These are phyloP conservation scores for Penicillium taxi DNA, from an alignment of 495 filamentous ascomycete species.

Conservation along the genomic window DNA sequence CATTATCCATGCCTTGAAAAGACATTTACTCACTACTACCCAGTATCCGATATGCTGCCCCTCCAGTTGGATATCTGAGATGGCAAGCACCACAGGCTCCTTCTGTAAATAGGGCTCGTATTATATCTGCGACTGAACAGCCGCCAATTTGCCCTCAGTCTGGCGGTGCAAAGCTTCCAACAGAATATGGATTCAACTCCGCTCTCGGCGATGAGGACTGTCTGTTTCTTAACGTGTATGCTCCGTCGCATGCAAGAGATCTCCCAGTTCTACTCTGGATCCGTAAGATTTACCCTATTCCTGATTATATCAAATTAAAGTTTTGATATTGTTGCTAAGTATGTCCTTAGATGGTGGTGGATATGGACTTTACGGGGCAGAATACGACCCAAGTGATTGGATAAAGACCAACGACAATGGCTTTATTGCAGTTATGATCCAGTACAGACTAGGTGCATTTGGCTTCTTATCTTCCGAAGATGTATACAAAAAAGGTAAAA, in stretches of 20 bases:
- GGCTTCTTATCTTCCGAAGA: constrained; percentile 10
- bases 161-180: constrained; percentile 7
- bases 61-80: constrained; percentile 28
- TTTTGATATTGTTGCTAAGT: neutral
- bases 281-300: constrained; percentile 5
- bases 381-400: constrained; percentile 8
- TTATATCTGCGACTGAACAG: constrained; percentile 6
- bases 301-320: no score
- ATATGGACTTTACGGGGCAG: constrained; percentile 7
- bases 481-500: constrained; percentile 2
- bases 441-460: constrained; percentile 13
- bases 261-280: constrained; percentile 8
- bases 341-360: constrained; percentile 7
- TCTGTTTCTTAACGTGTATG: constrained; percentile 59
- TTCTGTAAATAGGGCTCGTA: constrained; percentile 7
- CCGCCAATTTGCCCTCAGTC: constrained; percentile 13
- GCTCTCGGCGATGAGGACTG: constrained; percentile 50
- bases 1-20: neutral
- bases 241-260: constrained; percentile 42
- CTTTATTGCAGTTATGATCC: constrained; percentile 9
- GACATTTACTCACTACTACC: neutral
- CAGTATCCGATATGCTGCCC: constrained; percentile 32
- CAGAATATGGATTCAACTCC: constrained; percentile 8
- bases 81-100: constrained; percentile 28
- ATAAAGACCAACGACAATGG: constrained; percentile 6